Conservation (phyloP, 2,329 filamentous ascomycete species). For the Ilyonectria robusta region DNA sequence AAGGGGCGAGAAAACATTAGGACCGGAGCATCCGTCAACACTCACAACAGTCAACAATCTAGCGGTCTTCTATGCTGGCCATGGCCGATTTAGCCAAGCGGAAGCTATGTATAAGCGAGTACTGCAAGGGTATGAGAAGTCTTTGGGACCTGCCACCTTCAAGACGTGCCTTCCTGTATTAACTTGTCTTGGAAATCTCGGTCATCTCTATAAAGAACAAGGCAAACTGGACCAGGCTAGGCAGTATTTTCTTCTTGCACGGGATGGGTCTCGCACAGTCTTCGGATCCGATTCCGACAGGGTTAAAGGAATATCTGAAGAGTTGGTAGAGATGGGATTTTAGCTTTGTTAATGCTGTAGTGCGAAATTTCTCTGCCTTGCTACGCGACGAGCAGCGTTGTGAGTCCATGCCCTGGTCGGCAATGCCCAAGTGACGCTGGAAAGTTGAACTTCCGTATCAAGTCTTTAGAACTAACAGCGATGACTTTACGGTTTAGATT, state of each 20-base stretch:
- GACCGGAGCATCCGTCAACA: slow-evolving; percentile 30
- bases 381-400: too few species aligned
- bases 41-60: slow-evolving; percentile 47
- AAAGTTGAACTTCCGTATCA: too few species aligned
- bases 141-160: background rate
- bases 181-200: slow-evolving; percentile 4
- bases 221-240: background rate
- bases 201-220: background rate
- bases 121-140: slow-evolving; percentile 46
- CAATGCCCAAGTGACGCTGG: too few species aligned
- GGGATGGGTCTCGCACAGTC: background rate
- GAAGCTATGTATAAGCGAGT: slow-evolving; percentile 50
- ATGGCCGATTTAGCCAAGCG: slow-evolving; percentile 44
- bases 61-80: slow-evolving; percentile 46
- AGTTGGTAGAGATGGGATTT: too few species aligned
- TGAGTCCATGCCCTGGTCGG: too few species aligned
- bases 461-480: too few species aligned
- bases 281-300: background rate
- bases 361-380: too few species aligned
- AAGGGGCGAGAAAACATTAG: slow-evolving; percentile 20
- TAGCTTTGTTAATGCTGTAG: too few species aligned
- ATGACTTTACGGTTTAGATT: too few species aligned
- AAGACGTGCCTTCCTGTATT: background rate
- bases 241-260: slow-evolving; percentile 16
- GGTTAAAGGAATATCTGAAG: too few species aligned